Evolutionary conservation across 2,329 filamentous ascomycete genomes (phyloP).

Genomic region (Phialophora verrucosa): DNA sequence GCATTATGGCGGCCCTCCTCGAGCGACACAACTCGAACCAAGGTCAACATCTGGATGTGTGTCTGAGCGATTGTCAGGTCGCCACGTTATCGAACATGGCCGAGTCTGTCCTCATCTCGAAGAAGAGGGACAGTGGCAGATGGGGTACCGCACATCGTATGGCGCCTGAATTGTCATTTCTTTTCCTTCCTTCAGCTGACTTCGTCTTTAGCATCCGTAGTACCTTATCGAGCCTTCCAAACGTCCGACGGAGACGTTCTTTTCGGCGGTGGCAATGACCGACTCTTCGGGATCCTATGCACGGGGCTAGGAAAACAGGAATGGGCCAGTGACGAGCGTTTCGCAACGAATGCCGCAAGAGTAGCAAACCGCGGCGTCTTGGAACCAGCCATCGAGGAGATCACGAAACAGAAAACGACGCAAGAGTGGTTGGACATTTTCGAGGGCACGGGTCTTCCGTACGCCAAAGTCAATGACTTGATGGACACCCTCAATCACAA

Average conservation of each 20-base stretch:
- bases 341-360: neutral
- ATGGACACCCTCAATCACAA: neutral
- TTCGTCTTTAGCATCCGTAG: neutral
- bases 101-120: slow-evolving; percentile 83
- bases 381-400: neutral
- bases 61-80: slow-evolving; percentile 91
- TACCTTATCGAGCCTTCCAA: neutral
- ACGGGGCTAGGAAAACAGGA: neutral
- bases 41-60: slow-evolving; percentile 91
- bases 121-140: neutral
- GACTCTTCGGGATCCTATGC: neutral
- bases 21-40: slow-evolving; percentile 66
- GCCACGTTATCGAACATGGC: slow-evolving; percentile 95
- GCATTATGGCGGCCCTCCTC: slow-evolving; percentile 92
- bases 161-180: neutral
- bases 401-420: neutral
- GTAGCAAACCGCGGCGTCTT: neutral
- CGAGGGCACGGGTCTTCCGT: neutral
- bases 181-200: neutral
- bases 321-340: neutral
- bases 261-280: neutral
- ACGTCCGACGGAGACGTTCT: neutral
- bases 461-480: neutral
- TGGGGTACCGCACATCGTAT: neutral
- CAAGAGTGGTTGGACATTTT: neutral